A percentile compares a stretch with the other conserved stretches of the same genome.
These are phyloP conservation scores for Chenopodium quinoa DNA, from an alignment of 148 eudicot species.

Conservation along the genomic window DNA sequence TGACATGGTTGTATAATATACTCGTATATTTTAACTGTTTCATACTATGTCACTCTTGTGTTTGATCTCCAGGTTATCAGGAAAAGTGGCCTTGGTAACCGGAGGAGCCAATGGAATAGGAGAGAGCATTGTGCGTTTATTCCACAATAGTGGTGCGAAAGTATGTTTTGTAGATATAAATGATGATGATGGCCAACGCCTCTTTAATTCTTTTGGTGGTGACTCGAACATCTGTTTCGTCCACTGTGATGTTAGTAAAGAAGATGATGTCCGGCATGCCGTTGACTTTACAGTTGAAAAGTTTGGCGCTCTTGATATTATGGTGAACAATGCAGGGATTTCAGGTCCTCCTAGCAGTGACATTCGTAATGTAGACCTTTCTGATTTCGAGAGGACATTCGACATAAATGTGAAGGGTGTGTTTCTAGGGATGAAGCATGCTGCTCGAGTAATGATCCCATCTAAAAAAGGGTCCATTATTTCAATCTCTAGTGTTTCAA, in stretches of 20 bases:
- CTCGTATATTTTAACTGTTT: not conserved
- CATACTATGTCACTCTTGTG: not conserved
- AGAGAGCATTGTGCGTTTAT: conserved; percentile 88
- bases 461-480: conserved; percentile 65
- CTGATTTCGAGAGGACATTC: conserved; percentile 61
- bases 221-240: conserved; percentile 35
- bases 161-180: conserved; percentile 67
- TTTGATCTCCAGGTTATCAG: conserved; percentile 54
- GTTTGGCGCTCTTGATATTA: conserved; percentile 74
- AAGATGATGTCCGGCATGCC: conserved; percentile 61
- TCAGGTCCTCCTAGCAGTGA: conserved; percentile 49
- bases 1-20: not conserved
- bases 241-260: conserved; percentile 71
- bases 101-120: conserved; percentile 97
- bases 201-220: conserved; percentile 50
- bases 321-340: conserved; percentile 89
- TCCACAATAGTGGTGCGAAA: conserved; percentile 79
- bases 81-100: conserved; percentile 86
- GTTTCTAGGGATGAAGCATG: conserved; percentile 94
- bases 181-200: conserved; percentile 54
- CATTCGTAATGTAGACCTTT: conserved; percentile 54
- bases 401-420: conserved; percentile 78
- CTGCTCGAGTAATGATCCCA: conserved; percentile 89
- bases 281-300: conserved; percentile 58
- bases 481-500: conserved; percentile 63